Evolutionary conservation across 768 basidiomycete species (phyloP).

Genomic region (Coprinopsis sp.): DNA sequence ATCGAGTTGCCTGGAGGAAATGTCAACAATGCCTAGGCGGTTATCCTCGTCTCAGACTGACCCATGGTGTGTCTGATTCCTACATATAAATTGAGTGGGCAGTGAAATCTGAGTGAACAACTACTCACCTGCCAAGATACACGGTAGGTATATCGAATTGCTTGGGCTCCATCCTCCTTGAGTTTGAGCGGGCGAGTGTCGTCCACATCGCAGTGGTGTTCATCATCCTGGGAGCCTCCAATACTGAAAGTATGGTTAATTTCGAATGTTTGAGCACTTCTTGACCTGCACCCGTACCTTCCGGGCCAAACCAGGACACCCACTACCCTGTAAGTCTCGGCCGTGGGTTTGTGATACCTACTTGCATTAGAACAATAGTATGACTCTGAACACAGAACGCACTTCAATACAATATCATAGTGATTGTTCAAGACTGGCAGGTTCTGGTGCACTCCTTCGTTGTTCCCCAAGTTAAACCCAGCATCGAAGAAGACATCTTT

Average conservation of each 20-base stretch:
- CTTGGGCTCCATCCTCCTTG: constrained; percentile 53
- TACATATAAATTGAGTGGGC: constrained; percentile 24
- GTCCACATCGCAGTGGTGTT: constrained; percentile 48
- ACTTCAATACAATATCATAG: constrained; percentile 83
- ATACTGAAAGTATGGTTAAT: constrained; percentile 37
- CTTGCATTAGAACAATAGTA: not conserved
- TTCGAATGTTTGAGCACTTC: not conserved
- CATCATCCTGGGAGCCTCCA: constrained; percentile 52
- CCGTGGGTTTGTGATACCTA: constrained; percentile 77
- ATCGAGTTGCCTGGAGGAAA: constrained; percentile 72
- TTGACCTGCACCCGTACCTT: constrained; percentile 26
- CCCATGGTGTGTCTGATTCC: constrained; percentile 87
- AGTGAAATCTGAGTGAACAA: not conserved
- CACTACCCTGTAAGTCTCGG: constrained; percentile 78
- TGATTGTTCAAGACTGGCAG: constrained; percentile 84
- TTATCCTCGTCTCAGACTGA: constrained; percentile 19
- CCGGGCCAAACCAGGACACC: constrained; percentile 83
- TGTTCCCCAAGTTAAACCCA: constrained; percentile 88
- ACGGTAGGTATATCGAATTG: constrained; percentile 81
- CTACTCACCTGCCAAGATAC: constrained; percentile 77
- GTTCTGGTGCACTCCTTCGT: constrained; percentile 52
- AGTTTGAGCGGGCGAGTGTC: constrained; percentile 48
- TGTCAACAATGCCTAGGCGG: not conserved
- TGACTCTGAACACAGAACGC: constrained; percentile 12
- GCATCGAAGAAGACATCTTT: constrained; percentile 90